phyloP scores from a whole-genome alignment of 495 filamentous ascomycete species.

The Immersiella caudata region DNA sequence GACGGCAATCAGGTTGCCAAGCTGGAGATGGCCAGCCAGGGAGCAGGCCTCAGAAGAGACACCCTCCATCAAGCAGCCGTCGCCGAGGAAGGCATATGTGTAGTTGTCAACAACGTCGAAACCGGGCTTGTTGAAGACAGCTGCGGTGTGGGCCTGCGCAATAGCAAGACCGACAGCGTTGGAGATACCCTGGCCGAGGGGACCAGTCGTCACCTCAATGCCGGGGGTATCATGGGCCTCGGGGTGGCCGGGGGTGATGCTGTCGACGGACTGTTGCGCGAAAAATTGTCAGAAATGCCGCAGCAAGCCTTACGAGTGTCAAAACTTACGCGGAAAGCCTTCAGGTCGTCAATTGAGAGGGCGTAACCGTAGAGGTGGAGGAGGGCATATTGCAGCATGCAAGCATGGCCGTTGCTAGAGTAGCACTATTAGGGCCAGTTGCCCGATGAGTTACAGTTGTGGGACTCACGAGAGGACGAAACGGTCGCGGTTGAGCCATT shows the following conservation, averaged over 20 bases:
- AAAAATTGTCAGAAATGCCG: conserved; percentile 24
- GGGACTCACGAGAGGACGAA: conserved; percentile 96
- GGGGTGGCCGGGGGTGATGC: conserved; percentile 95
- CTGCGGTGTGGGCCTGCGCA: conserved; percentile 87
- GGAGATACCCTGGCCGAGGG: conserved; percentile 91
- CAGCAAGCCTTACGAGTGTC: not conserved
- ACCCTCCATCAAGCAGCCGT: conserved; percentile 99
- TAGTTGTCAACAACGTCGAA: conserved; percentile 92
- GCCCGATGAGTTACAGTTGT: not conserved
- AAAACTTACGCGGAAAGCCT: conserved; percentile 85
- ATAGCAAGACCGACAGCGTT: conserved; percentile 97
- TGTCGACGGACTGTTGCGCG: conserved; percentile 68
- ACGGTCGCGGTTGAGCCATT: conserved; percentile 95
- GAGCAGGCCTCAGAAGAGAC: conserved; percentile 92
- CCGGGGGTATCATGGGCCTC: conserved; percentile 96
- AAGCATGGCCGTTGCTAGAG: conserved; percentile 93
- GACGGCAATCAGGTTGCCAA: conserved; percentile 94
- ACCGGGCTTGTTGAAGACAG: conserved; percentile 94
- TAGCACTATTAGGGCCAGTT: not conserved
- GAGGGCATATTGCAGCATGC: conserved; percentile 98
- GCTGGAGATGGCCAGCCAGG: conserved; percentile 90
- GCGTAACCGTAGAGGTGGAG: conserved; percentile 95
- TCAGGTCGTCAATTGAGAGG: conserved; percentile 84
- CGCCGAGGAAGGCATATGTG: conserved; percentile 95
- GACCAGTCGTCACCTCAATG: conserved; percentile 96